These are phyloP conservation scores for Avena insularis DNA, from an alignment of 176 grass and related monocot genomes.

Conservation along the genomic window DNA sequence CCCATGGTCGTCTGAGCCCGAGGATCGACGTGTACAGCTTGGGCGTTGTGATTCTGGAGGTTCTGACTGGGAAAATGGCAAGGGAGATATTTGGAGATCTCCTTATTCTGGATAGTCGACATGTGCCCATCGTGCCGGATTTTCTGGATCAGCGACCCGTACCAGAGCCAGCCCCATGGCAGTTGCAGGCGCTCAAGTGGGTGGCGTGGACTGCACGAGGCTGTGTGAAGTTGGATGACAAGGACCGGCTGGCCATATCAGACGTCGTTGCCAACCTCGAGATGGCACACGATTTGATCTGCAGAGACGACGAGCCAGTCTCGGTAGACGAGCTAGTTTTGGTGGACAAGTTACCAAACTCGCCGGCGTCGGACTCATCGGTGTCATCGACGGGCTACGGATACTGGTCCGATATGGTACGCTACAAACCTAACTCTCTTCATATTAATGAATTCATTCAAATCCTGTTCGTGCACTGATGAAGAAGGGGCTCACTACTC, in stretches of 20 bases:
- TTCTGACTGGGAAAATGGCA: background rate
- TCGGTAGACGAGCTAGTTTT: background rate
- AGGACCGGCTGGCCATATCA: background rate
- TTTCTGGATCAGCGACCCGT: background rate
- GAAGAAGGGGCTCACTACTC: background rate
- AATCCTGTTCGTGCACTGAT: background rate
- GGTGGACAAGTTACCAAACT: background rate
- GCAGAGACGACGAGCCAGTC: background rate
- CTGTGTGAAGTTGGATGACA: background rate
- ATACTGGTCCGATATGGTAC: background rate
- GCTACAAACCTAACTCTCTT: background rate
- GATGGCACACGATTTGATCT: background rate
- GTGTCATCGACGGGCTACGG: background rate
- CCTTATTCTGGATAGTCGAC: too few species aligned
- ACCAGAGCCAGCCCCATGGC: background rate
- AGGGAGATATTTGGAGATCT: too few species aligned
- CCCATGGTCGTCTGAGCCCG: background rate
- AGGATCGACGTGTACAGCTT: background rate
- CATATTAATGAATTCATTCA: background rate
- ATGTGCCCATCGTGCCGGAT: background rate
- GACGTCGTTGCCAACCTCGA: background rate
- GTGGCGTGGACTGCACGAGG: background rate
- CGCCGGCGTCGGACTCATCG: background rate
- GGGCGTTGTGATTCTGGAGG: background rate
- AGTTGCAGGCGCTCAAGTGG: background rate